phyloP scores from a whole-genome alignment of 805 yeast genomes.

The Candida xiaguanensis region DNA sequence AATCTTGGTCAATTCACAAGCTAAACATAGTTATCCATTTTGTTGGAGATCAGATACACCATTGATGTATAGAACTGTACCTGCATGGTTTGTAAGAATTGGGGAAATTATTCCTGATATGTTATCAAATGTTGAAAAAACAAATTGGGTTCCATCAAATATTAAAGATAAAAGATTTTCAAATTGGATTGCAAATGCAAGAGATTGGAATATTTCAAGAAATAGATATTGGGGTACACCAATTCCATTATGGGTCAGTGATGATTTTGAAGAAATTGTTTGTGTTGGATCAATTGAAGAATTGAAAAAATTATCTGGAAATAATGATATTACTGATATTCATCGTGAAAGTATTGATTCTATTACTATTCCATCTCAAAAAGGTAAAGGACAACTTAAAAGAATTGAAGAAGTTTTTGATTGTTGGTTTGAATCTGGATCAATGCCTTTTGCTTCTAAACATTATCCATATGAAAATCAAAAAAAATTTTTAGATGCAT shows the following conservation, averaged over 20 bases:
- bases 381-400: constrained; percentile 82
- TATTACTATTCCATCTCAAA: constrained; percentile 86
- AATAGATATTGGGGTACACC: constrained; percentile 99
- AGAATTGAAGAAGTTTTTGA: constrained; percentile 98
- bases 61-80: constrained; percentile 90
- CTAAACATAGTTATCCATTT: constrained; percentile 96
- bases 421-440: constrained; percentile 99
- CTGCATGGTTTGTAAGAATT: constrained; percentile 97
- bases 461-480: constrained; percentile 94
- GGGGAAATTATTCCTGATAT: constrained; percentile 84
- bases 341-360: constrained; percentile 93
- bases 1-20: constrained; percentile 71
- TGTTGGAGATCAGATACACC: constrained; percentile 99
- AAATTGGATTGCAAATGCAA: constrained; percentile 97
- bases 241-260: constrained; percentile 95
- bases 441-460: constrained; percentile 97
- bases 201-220: constrained; percentile 99
- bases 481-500: constrained; percentile 64
- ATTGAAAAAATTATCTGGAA: constrained; percentile 81
- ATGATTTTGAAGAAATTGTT: constrained; percentile 86
- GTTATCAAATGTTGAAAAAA: constrained; percentile 77
- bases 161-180: constrained; percentile 94
- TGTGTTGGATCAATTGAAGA: constrained; percentile 91
- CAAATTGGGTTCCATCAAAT: constrained; percentile 91
- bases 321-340: constrained; percentile 74